Base-by-base conservation (phyloP, 805 yeast genomes). In the Candida glaebosa region DNA sequence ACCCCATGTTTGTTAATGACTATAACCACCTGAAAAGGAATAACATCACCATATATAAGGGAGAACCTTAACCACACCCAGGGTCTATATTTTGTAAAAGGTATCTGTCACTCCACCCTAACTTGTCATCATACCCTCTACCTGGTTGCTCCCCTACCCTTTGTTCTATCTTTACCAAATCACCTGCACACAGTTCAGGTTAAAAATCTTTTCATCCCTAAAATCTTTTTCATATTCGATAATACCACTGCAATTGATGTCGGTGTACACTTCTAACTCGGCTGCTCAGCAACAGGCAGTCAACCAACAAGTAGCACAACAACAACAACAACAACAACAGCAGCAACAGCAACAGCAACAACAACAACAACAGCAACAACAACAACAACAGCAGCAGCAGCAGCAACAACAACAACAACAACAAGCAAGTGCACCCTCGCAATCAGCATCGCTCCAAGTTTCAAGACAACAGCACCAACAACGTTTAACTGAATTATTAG, bases 401-500 rank as follows among this genome's bases (percentile, higher is more conserved):
- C 42, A 36, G 18, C 49, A 41, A 36, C 48, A 39, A 34, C 50
- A 47, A 31, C 50, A 48, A 20, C 45, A 42, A 3, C 45, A 40
- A 15, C 39, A 36, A 26, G 39, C 32, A 4, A 30, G 24, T 9
- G 60, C 51, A 40, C 65, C 56, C 44, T 64, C 57, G 26, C 43
- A 39, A 12, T 45, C 41, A 26, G 48, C 38, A 4, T 44, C 42
- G 17, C 39, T 41, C 16, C 65, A 54, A 33, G 64, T 56, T 34
- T 67, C 63, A 41, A 63, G 67, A 51, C 70, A 63, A 48, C 66
- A 65, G 43, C 73, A 69, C 51, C 73, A 67, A 49, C 73, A 67
- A 48, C 54, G 75, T 39, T 66, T 87, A 57, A 78, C 81, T 57
- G 98, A 91, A 65, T 76, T 91, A 48, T 73, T 91, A 53, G 97